Evolutionary conservation across 768 basidiomycete species (phyloP), one percentile per base, ranked within the genome.

Genomic region (Saitozyma sp.): DNA sequence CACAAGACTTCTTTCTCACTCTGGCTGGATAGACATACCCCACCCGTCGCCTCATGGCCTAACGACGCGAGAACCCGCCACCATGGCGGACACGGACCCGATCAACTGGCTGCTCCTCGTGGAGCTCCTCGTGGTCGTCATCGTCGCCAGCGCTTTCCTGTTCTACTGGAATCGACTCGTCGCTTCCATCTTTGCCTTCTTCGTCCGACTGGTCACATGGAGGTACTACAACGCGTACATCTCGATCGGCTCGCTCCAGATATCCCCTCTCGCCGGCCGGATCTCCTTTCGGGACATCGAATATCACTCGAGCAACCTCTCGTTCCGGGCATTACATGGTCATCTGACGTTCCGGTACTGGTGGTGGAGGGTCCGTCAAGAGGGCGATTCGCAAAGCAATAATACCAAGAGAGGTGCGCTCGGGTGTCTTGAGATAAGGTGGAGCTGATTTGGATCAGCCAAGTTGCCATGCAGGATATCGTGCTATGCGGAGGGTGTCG

Each of bases 321-420:
- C 89, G 17, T 83, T 94, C 50, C 86, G 87, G 64, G 84, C 92
- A 55, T 85, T 91, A 52, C 90, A 91, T 79, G 90, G 88, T 1
- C 87, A 91, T 73, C 78, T 97, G 53, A 89, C 89, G 67, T 98
- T 94, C 92, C 84, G 91, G 66, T 97, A 95, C 78, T 98, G 95
- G 95, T 84, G 91, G 53, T 87, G 92, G 60, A 82, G 84, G 46
- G 89, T 92, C 2, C 85, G 88, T 9, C 84, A 86, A n/a, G 88
- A 88, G 66, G 85, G 65, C 3, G 70, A 73, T 58, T 13, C 63
- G 17, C 42, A 65, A 10, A 67, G 59, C 40, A 46, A 40, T 38
- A 70, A 74, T 53, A 19, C 59, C 5, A 70, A 67, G 51, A 45
- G 72, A 48, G 54, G 72, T 74, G 56, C 63, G 72, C 61, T 13